These are phyloP conservation scores for Lizonia empirigonia DNA, from an alignment of 2,329 filamentous ascomycete species.

Conservation along the genomic window DNA sequence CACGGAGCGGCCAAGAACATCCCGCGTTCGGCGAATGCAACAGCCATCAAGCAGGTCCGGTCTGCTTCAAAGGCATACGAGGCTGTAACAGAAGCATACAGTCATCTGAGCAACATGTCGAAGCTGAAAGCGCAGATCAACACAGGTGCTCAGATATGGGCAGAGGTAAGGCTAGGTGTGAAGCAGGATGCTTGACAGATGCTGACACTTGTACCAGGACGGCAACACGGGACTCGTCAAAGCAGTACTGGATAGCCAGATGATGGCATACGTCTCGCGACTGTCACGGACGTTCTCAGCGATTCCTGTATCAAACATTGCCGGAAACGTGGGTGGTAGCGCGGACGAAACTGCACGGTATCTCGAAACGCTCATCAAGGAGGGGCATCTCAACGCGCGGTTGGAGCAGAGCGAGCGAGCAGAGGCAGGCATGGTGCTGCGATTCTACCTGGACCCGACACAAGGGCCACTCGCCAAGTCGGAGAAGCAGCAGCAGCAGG, in stretches of 20 bases:
- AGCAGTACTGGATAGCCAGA: conserved; percentile 72
- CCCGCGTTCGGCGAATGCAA: conserved; percentile 62
- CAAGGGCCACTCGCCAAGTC: conserved; percentile 47
- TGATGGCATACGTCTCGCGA: conserved; percentile 75
- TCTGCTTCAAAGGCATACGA: conserved; percentile 72
- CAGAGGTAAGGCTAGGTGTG: conserved; percentile 51
- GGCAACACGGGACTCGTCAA: conserved; percentile 73
- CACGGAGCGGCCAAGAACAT: conserved; percentile 63
- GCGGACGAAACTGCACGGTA: conserved; percentile 60
- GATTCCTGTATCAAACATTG: conserved; percentile 61
- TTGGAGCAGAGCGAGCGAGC: conserved; percentile 52
- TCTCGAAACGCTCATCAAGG: conserved; percentile 58
- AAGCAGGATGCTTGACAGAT: not conserved
- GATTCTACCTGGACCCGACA: conserved; percentile 55
- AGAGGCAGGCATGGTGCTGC: conserved; percentile 55
- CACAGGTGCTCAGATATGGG: conserved; percentile 65
- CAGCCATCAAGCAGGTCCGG: conserved; percentile 63
- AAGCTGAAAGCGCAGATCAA: conserved; percentile 70
- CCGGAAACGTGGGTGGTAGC: conserved; percentile 57
- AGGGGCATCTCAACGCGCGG: conserved; percentile 57
- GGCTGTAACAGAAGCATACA: conserved; percentile 70
- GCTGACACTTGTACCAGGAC: conserved; percentile 59
- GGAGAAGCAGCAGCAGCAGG: conserved; percentile 49
- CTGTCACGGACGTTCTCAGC: conserved; percentile 75
- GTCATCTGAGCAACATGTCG: conserved; percentile 53